Conservation (phyloP, 2,329 filamentous ascomycete genomes). For the Ophiosphaerella korrae region DNA sequence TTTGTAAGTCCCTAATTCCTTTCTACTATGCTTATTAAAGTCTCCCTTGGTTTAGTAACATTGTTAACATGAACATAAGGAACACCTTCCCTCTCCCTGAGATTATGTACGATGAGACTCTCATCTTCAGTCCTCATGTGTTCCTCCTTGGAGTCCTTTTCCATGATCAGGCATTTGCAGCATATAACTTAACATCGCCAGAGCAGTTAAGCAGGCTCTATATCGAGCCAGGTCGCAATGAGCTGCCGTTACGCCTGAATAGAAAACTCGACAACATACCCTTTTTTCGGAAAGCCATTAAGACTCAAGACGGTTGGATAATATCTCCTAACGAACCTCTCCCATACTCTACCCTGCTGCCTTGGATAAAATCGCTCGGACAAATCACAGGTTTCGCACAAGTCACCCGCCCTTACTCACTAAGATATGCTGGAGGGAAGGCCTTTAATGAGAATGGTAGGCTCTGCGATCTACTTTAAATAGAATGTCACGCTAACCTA, state of each 20-base stretch:
- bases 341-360: constrained; percentile 25
- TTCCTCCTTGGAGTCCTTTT: too few species aligned
- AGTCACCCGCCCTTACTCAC: constrained; percentile 40
- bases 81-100: constrained; percentile 39
- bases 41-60: not conserved
- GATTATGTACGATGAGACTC: constrained; percentile 39
- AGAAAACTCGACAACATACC: constrained; percentile 26
- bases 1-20: too few species aligned
- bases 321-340: constrained; percentile 33
- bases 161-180: constrained; percentile 13
- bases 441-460: constrained; percentile 47
- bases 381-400: constrained; percentile 42
- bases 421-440: constrained; percentile 45
- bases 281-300: constrained; percentile 18
- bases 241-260: constrained; percentile 42
- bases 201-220: constrained; percentile 44
- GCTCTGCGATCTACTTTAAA: constrained; percentile 13
- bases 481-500: constrained; percentile 6
- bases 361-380: constrained; percentile 33
- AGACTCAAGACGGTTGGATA: constrained; percentile 23
- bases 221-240: constrained; percentile 31
- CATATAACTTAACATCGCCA: constrained; percentile 33
- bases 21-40: not conserved
- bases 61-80: not conserved
- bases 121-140: constrained; percentile 41